Evolutionary conservation across 441 rosid species (phyloP), one percentile per base, ranked within the genome.

Genomic region (Gossypium davidsonii): DNA sequence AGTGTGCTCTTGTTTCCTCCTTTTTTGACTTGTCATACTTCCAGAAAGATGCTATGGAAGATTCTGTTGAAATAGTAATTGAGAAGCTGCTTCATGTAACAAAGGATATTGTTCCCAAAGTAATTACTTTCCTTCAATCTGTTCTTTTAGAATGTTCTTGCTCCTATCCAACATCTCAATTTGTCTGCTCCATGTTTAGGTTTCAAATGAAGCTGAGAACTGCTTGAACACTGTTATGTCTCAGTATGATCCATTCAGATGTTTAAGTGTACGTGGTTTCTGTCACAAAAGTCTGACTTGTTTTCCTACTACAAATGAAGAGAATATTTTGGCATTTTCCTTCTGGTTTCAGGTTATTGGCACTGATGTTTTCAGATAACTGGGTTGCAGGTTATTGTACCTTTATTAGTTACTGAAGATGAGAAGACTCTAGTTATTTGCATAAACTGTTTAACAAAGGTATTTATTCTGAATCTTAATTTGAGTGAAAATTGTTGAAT

Each of bases 401-500:
- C 99, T 42, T 79, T 93, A 68, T 79, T 96, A 90, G 97, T 90
- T 44, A 84, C 97, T n/a, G 98, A 96, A 76, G 97, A 93, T 79
- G 98, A 93, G 83, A 91, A 91, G 84, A 89, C 93, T 72, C 99
- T 93, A 48, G 94, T 93, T 46, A 88, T 91, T 53, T 93, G 97
- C 87, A 85, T 96, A 79, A 93, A 91, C 78, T 91, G 99, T 84
- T 82, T 93, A 83, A 93, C 96, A 0, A 95, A 95, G 98, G 99
- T 95, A 83, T 56, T 18, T 53, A 53, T 21, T 57, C 77, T 55
- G 39, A 65, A 18, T 11, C 72, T 28, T 51, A 51, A 8, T 53
- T 66, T 39, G 60, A 42, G 20, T 25, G 21, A 60, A n/a, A 37
- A 14, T 2, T 73, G 63, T 62, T 52, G 25, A n/a, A 11, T 37